Base-by-base conservation (phyloP, 176 grass and related monocot genomes). In the Hordeum marinum region DNA sequence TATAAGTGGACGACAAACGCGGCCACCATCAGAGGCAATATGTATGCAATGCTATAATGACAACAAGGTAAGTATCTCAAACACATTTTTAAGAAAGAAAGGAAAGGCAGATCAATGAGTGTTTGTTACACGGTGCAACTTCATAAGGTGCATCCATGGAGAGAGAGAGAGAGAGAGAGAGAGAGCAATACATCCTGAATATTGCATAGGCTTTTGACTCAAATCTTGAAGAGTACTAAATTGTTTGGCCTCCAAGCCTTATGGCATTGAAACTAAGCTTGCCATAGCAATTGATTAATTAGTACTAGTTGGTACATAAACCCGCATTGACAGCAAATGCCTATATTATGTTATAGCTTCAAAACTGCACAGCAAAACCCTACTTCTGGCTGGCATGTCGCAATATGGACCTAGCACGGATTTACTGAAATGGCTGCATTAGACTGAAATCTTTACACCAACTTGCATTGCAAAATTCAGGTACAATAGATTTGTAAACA, bases 1-100 rank as follows among this genome's bases (percentile, higher is more conserved):
- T 80, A 98, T 86, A 83, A 98, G 91, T 83, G 95, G 95, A 11
- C 95, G 93, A 58, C 95, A 98, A 83, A 98, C 95, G 83, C 93
- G 95, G 42, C 95, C 95, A 39, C 95, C 95, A 90, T 98, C 95
- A 61, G 95, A 90, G 11, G 95, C 95, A 76, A 98, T 87, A 71
- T 98, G 92, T 80, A 98, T 85, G 78, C 95, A 98, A 58, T 85
- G 89, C 95, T 98, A 77, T 11, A 68, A 73, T 77, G 54, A 52
- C 10, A 63, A 63, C 65, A 86, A 61, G 21, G 42, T 90, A 74
- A 90, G 84, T 83, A 79, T 11, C 20, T 67, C 66, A 26, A 79
- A 57, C 34, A 43, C 62, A 74, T 79, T 82, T 29, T 14, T 17
- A 27, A 48, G 79, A 40, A 23, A 80, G 46, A 76, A 29, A 79